Evolutionary conservation across 1,139 yeast genomes (phyloP).

Genomic region (Protomyces arabidopsidicola): DNA sequence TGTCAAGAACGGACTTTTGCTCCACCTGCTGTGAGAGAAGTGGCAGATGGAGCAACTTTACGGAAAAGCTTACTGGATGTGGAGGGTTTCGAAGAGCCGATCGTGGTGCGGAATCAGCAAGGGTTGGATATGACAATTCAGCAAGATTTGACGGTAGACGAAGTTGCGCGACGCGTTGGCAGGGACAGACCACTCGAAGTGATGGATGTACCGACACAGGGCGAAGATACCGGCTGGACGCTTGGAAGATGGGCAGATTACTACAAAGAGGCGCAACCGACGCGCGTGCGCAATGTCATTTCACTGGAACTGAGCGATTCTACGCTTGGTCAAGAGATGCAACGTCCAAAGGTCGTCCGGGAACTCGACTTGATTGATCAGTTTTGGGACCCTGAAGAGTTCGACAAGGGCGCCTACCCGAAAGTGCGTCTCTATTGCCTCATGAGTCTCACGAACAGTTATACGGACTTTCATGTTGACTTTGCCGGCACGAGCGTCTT

Average conservation of each 20-base stretch:
- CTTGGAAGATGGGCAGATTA: slow-evolving; percentile 72
- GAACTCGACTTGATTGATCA: slow-evolving; percentile 65
- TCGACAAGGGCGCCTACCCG: slow-evolving; percentile 43
- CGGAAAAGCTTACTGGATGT: slow-evolving; percentile 43
- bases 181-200: slow-evolving; percentile 65
- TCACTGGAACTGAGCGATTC: slow-evolving; percentile 70
- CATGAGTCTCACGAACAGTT: slow-evolving; percentile 77
- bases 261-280: slow-evolving; percentile 47
- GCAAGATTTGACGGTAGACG: slow-evolving; percentile 48
- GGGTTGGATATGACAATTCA: slow-evolving; percentile 49
- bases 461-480: slow-evolving; percentile 86
- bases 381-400: slow-evolving; percentile 51
- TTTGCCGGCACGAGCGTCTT: slow-evolving; percentile 92
- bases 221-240: slow-evolving; percentile 57
- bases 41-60: slow-evolving; percentile 40
- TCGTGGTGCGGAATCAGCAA: slow-evolving; percentile 40
- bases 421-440: slow-evolving; percentile 58
- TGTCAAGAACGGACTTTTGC: slow-evolving; percentile 37
- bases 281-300: slow-evolving; percentile 69
- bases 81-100: slow-evolving; percentile 42
- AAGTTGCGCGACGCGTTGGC: slow-evolving; percentile 60
- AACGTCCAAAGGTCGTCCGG: slow-evolving; percentile 62
- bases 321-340: slow-evolving; percentile 49
- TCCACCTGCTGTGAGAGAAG: slow-evolving; percentile 33
- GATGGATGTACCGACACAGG: slow-evolving; percentile 78